These are phyloP conservation scores for Zelopaecilomyces penicillatus DNA, from an alignment of 2,329 filamentous ascomycete genomes.

Conservation along the genomic window DNA sequence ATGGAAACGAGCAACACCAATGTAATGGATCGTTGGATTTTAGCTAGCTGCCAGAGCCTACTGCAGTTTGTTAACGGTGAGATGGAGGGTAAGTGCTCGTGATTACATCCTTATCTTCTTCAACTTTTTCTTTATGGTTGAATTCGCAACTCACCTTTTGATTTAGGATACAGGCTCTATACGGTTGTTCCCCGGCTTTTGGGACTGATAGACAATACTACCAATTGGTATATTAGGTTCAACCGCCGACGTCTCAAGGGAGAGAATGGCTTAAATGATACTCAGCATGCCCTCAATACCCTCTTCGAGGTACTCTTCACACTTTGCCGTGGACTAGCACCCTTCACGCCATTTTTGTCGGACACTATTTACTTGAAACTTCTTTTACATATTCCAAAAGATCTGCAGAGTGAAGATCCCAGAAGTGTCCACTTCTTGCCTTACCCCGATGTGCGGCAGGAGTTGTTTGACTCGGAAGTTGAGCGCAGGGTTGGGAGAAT, in stretches of 20 bases:
- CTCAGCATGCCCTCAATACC: conserved; percentile 82
- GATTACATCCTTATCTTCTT: too few species aligned
- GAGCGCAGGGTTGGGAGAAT: conserved; percentile 83
- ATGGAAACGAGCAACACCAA: conserved; percentile 73
- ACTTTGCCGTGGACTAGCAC: conserved; percentile 77
- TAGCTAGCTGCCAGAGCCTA: conserved; percentile 85
- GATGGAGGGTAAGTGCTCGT: conserved; percentile 66
- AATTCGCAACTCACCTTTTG: too few species aligned
- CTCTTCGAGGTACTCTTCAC: conserved; percentile 91
- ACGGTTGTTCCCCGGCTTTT: conserved; percentile 84
- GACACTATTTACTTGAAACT: conserved; percentile 89
- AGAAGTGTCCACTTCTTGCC: conserved; percentile 87
- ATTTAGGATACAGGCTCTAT: conserved; percentile 65
- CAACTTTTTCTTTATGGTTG: conserved; percentile 2
- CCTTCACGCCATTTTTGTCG: conserved; percentile 91
- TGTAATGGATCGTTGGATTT: conserved; percentile 93
- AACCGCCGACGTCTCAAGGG: conserved; percentile 88
- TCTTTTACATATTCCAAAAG: conserved; percentile 69
- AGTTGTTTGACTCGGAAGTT: conserved; percentile 78
- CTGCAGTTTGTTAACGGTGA: conserved; percentile 87
- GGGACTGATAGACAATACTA: conserved; percentile 81
- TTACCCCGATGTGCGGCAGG: conserved; percentile 81
- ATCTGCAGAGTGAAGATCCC: conserved; percentile 59
- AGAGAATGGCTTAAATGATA: conserved; percentile 77
- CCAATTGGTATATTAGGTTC: conserved; percentile 98